Percentiles rank a stretch among this genome's conserved stretches.
Evolutionary conservation across 805 yeast genomes (phyloP).

Genomic region (Zygotorulaspora chibaensis): DNA sequence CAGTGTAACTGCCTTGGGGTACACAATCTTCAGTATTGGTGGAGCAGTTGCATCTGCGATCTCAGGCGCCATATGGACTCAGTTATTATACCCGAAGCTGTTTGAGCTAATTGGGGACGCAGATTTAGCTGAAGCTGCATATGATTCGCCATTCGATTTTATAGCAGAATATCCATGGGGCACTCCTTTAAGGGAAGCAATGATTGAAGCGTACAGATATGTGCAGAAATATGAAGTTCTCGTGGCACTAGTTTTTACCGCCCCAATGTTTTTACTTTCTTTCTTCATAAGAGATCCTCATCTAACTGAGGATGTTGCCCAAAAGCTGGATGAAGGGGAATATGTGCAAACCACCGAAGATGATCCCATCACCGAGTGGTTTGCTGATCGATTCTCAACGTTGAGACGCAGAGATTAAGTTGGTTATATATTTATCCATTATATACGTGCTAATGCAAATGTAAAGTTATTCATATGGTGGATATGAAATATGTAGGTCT

Average conservation of each 20-base stretch:
- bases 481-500: too few relatives aligned
- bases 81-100: conserved; percentile 38
- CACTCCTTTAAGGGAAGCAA: conserved; percentile 48
- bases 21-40: conserved; percentile 59
- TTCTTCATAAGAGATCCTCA: conserved; percentile 50
- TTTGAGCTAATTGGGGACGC: conserved; percentile 39
- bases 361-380: conserved; percentile 21
- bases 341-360: conserved; percentile 16
- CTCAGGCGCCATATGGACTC: conserved; percentile 73
- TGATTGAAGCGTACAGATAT: conserved; percentile 50
- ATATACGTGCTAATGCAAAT: too few relatives aligned
- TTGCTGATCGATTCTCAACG: conserved; percentile 5
- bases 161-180: conserved; percentile 50
- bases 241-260: conserved; percentile 42
- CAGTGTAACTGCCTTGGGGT: conserved; percentile 52
- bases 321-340: conserved; percentile 23
- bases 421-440: neutral
- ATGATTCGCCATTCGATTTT: conserved; percentile 48
- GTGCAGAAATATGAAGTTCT: conserved; percentile 51
- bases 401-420: conserved; percentile 14
- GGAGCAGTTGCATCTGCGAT: conserved; percentile 58
- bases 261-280: conserved; percentile 44
- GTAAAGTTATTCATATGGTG: too few relatives aligned
- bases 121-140: conserved; percentile 38
- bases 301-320: conserved; percentile 34